These are phyloP conservation scores for Trichosporon ovoides DNA, from an alignment of 1,284 basidiomycete genomes.

Conservation along the genomic window DNA sequence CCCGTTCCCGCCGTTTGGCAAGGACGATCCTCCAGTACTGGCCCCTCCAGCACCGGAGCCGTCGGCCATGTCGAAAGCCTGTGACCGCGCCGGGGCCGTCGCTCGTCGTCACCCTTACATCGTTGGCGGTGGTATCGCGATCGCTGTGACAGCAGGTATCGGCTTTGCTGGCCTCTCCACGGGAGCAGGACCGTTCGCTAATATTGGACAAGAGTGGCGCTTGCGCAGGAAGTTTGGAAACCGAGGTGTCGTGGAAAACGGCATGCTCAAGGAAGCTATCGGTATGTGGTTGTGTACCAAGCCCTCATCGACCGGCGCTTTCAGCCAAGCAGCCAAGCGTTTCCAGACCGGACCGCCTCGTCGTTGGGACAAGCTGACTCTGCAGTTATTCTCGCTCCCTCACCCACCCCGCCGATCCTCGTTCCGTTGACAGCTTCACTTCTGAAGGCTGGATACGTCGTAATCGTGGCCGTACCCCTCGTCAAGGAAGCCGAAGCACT, in stretches of 20 bases:
- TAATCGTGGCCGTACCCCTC: constrained; percentile 44
- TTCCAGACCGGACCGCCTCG: not conserved
- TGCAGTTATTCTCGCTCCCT: constrained; percentile 42
- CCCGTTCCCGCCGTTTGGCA: constrained; percentile 44
- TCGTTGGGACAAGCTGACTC: not conserved
- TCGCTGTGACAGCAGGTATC: constrained; percentile 35
- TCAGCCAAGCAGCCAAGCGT: not conserved
- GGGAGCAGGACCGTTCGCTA: constrained; percentile 15
- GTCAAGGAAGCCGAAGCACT: constrained; percentile 44
- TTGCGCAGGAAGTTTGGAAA: constrained; percentile 25
- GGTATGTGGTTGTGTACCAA: constrained; percentile 25
- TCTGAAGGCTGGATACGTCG: constrained; percentile 46
- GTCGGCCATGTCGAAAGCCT: constrained; percentile 9
- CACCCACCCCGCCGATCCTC: constrained; percentile 40
- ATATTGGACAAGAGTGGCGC: constrained; percentile 14
- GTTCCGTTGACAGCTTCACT: constrained; percentile 40
- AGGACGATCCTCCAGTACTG: constrained; percentile 29
- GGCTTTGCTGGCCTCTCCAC: constrained; percentile 25
- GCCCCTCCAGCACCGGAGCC: constrained; percentile 34
- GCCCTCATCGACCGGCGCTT: no score
- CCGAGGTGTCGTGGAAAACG: constrained; percentile 38
- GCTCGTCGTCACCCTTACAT: constrained; percentile 18
- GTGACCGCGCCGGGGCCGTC: constrained; percentile 14
- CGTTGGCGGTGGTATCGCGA: constrained; percentile 21
- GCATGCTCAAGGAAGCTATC: constrained; percentile 47